phyloP scores from a whole-genome alignment of 2,329 filamentous ascomycete genomes.

The Botrytis hyacinthi region DNA sequence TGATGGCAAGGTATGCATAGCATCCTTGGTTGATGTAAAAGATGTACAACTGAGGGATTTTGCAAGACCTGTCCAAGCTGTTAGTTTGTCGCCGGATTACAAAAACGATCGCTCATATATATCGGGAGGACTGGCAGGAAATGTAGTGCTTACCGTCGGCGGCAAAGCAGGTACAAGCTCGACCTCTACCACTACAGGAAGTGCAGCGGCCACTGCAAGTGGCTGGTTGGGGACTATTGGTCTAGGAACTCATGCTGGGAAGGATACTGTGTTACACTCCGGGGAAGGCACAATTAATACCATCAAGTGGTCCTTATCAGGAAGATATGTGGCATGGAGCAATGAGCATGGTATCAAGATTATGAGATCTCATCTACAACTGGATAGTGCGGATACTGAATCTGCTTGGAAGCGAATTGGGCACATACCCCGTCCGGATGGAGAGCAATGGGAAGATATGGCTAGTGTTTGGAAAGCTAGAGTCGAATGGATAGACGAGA shows the following conservation, averaged over 20 bases:
- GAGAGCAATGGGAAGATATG: constrained; percentile 92
- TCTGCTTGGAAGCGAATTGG: constrained; percentile 93
- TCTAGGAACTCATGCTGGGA: constrained; percentile 72
- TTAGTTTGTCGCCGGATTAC: constrained; percentile 93
- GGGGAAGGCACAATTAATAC: constrained; percentile 88
- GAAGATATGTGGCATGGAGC: constrained; percentile 90
- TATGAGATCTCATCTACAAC: constrained; percentile 83
- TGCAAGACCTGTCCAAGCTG: constrained; percentile 84
- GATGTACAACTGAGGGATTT: constrained; percentile 94
- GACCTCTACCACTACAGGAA: constrained; percentile 82
- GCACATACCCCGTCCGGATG: constrained; percentile 84
- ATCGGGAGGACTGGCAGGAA: constrained; percentile 85
- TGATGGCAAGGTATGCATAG: constrained; percentile 92
- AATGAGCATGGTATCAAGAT: constrained; percentile 98
- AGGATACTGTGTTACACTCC: constrained; percentile 82
- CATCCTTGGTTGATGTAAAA: constrained; percentile 80
- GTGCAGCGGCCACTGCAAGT: constrained; percentile 78
- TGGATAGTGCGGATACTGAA: constrained; percentile 74
- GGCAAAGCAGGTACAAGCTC: constrained; percentile 73
- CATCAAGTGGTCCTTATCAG: constrained; percentile 92
- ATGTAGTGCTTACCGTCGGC: constrained; percentile 80
- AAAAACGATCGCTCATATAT: constrained; percentile 85
- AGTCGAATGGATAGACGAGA: constrained; percentile 89
- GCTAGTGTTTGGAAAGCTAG: constrained; percentile 91
- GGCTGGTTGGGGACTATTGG: constrained; percentile 92